Conservation (phyloP, 2,329 filamentous ascomycete genomes). For the Coniella vitis region DNA sequence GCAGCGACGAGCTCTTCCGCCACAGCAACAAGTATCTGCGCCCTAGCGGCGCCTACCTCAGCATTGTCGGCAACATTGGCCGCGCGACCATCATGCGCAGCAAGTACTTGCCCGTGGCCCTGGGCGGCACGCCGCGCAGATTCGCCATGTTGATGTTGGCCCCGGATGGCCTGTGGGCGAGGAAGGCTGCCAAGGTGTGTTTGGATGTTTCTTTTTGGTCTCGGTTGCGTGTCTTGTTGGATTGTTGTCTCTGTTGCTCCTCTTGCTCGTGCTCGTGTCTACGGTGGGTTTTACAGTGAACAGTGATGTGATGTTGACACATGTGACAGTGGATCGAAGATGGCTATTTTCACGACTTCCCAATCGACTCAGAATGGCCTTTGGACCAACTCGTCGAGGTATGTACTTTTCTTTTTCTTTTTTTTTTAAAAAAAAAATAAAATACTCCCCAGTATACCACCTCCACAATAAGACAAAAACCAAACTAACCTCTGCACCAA, state of each 20-base stretch:
- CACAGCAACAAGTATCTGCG: conserved; percentile 33
- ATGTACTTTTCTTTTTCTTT: neutral
- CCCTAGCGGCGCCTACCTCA: conserved; percentile 28
- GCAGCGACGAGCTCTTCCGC: conserved; percentile 38
- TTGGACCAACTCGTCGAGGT: conserved; percentile 26
- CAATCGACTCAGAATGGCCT: conserved; percentile 25
- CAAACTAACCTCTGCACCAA: neutral
- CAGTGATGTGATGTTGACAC: neutral
- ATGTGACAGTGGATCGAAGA: conserved; percentile 19
- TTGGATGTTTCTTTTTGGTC: too few species aligned
- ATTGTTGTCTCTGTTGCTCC: neutral
- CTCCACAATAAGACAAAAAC: too few species aligned
- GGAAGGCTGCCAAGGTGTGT: conserved; percentile 19
- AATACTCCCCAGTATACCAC: too few species aligned
- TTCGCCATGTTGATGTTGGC: conserved; percentile 25
- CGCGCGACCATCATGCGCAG: conserved; percentile 27
- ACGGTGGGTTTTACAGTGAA: neutral
- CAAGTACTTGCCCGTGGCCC: conserved; percentile 24
- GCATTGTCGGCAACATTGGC: conserved; percentile 26
- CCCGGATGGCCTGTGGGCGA: conserved; percentile 23
- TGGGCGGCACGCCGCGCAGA: conserved; percentile 26
- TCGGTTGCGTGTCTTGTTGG: too few species aligned
- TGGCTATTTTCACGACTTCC: conserved; percentile 22
- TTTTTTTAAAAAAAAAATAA: too few species aligned
- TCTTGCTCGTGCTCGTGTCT: neutral